Evolutionary conservation across 2,329 filamentous ascomycete species (phyloP), one percentile per base, ranked within the genome.

Genomic region (Colletotrichum sp.): DNA sequence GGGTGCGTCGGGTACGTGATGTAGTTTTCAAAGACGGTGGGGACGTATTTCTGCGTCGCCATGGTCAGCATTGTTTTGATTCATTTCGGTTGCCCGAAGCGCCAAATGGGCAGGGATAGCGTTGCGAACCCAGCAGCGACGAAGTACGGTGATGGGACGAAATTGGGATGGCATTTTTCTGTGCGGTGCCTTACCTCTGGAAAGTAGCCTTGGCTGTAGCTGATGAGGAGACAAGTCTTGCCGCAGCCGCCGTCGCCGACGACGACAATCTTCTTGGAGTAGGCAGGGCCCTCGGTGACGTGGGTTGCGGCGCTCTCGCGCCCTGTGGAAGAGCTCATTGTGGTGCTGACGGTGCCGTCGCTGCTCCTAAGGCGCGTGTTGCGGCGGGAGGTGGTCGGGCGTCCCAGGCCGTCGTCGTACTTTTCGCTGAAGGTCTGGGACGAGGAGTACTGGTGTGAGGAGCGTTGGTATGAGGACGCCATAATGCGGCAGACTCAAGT

Each of bases 1-100:
- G 93, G 92, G 87, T 99, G 97, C 76, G 93, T 94, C 73, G 96
- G 98, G 85, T 98, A 96, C 71, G 97, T 98, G 87, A 99, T 99
- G 91, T 99, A 99, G 89, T 99, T 99, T 84, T 99, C 97, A 85
- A 99, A 99, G 69, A 99, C 97, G 3, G 97, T 99, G 6, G 97
- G 97, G 55, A 99, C 97, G 82, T 99, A 99, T 99, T 98, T 99
- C 97, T 99, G 82, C 52, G 55, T 75, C 13, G 30, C 30, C 24
- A 57, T n/a, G 65, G 71, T 77, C 71, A 70, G 62, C 64, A 72
- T 69, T 62, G 69, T 72, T 67, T 64, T 67, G 63, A 21, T 65
- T 62, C 36, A 63, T 77, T 49, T 36, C 69, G 52, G 60, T 44
- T 44, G 28, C 18, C 10, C 9, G 28, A 64, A 34, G 24, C 34